Base-by-base conservation (phyloP, 805 yeast genomes). In the Jamesozyma spencerorum region DNA sequence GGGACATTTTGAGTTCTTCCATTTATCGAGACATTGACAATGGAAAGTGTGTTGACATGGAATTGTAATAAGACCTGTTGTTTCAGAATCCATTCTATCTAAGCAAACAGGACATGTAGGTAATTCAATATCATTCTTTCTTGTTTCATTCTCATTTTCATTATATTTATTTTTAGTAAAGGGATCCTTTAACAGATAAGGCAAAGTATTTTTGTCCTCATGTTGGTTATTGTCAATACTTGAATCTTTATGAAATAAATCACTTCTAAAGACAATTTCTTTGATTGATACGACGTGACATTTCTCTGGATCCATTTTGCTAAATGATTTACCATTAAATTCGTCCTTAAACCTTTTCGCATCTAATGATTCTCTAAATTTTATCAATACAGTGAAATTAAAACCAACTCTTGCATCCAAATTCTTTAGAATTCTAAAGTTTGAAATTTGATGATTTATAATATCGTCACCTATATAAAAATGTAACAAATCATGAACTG, bases 31-130 rank as follows among this genome's bases (percentile, higher is more conserved):
- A 56, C 96, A 88, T 49, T 75, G 82, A 49, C 95, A 87, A 58
- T 87, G 96, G 60, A 85, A 87, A 0, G 95, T 85, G 57, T 87
- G 97, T 56, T 85, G 95, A 47, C 96, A 88, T 2, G 92, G 87
- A 27, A 85, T 87, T 0, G 96, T 88, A 5, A 86, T 63, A 10
- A 87, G 66, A 0, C 97, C 97, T 0, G 94, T 78, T 3, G 82
- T 67, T 18, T 74, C 75, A 1, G 87, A 69, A 55, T 87, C 97
- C 81, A 87, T 79, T 44, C 94, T 67, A 51, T 87, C 97, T 14
- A 87, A 65, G 55, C 97, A 87, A 0, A 87, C 96, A 0, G 96
- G 96, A 54, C 97, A 87, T 0, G 92, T 83, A 0, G 97, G 95
- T 24, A 87, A 66, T 57, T 87, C 96, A 6, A 71, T 61, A 14